Conservation (phyloP, 139 green algal species). For the Chlamydomonas eustigma region DNA sequence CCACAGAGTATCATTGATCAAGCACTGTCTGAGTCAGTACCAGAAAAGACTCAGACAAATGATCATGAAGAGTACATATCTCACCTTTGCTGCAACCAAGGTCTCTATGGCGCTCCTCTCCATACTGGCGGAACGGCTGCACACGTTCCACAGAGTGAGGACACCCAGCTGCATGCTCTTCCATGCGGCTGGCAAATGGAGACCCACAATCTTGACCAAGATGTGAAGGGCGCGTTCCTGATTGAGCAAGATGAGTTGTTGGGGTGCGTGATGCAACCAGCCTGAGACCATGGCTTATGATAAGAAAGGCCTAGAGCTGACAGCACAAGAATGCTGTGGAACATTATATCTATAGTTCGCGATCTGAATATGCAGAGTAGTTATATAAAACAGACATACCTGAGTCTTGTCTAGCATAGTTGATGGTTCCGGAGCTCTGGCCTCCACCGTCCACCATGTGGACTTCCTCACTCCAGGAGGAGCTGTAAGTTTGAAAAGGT, state of each 20-base stretch:
- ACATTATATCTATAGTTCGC: too few species aligned
- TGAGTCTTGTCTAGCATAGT: constrained; percentile 31
- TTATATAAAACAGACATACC: too few species aligned
- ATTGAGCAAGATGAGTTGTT: not conserved
- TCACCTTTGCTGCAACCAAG: constrained; percentile 27
- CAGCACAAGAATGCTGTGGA: too few species aligned
- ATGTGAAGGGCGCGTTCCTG: constrained; percentile 5
- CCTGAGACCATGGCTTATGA: constrained; percentile 27
- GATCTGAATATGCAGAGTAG: too few species aligned
- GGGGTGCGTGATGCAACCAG: constrained; percentile 1
- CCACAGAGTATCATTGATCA: too few species aligned
- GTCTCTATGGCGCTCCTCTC: constrained; percentile 51
- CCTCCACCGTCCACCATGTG: constrained; percentile 65
- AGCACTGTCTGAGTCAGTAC: too few species aligned
- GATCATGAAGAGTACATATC: too few species aligned
- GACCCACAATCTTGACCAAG: constrained; percentile 17
- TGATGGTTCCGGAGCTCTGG: constrained; percentile 36
- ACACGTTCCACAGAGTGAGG: constrained; percentile 54
- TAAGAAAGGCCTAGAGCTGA: too few species aligned
- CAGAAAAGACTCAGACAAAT: too few species aligned
- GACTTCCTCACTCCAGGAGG: not conserved
- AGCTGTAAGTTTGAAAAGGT: constrained; percentile 27
- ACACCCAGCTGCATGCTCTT: constrained; percentile 45
- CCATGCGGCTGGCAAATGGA: constrained; percentile 26
- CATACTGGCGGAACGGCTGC: constrained; percentile 38